Evolutionary conservation across 192 early-diverging fungal genomes (phyloP).

Genomic region (Linnemannia elongata): DNA sequence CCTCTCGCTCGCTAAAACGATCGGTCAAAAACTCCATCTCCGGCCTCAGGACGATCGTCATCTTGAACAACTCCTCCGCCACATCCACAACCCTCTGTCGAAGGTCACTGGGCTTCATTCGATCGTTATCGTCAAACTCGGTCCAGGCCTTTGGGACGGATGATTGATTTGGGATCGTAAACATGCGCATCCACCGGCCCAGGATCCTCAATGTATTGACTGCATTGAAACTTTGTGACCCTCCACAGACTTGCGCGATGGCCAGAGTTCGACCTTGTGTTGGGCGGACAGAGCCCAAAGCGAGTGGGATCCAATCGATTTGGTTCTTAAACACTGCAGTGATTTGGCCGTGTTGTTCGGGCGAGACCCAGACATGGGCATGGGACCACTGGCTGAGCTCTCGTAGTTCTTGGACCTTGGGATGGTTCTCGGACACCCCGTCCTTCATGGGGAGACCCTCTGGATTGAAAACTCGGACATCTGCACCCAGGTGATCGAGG

Average conservation of each 20-base stretch:
- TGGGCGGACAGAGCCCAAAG: conserved; percentile 59
- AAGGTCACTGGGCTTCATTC: conserved; percentile 58
- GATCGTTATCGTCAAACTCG: conserved; percentile 62
- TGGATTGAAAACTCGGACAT: conserved; percentile 65
- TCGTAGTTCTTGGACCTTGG: conserved; percentile 64
- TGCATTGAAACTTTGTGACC: conserved; percentile 66
- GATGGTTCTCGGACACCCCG: conserved; percentile 61
- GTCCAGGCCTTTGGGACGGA: conserved; percentile 71
- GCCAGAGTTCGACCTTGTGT: conserved; percentile 61
- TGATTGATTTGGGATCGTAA: conserved; percentile 66
- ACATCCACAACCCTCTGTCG: conserved; percentile 68
- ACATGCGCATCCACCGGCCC: conserved; percentile 70
- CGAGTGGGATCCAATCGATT: conserved; percentile 66
- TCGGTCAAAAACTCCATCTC: conserved; percentile 61
- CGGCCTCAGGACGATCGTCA: conserved; percentile 56
- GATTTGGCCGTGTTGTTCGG: conserved; percentile 67
- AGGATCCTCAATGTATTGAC: conserved; percentile 65
- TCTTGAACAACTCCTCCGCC: conserved; percentile 64
- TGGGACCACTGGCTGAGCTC: conserved; percentile 65
- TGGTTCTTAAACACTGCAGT: conserved; percentile 69
- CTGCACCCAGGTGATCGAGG: conserved; percentile 63
- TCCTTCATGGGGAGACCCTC: conserved; percentile 65
- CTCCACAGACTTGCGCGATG: conserved; percentile 63
- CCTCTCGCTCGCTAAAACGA: conserved; percentile 62
- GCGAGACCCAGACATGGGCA: conserved; percentile 67